These are phyloP conservation scores for Ensete ventricosum DNA, from an alignment of 176 grass and related monocot species.

Conservation along the genomic window DNA sequence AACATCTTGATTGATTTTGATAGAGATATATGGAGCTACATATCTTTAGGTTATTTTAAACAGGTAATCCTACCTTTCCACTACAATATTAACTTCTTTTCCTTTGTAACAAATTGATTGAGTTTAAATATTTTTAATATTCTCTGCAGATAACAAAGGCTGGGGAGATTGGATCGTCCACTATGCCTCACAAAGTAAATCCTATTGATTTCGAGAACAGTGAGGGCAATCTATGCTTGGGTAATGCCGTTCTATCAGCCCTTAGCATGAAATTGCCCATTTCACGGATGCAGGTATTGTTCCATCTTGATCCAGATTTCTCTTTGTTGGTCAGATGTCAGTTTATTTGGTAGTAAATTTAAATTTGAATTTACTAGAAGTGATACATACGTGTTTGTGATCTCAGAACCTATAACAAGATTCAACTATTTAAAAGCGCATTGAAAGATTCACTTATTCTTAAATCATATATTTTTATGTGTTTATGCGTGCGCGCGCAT, in stretches of 20 bases:
- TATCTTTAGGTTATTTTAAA: conserved; percentile 93
- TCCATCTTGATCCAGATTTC: neutral
- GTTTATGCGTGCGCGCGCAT: too few species aligned
- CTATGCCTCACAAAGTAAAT: conserved; percentile 99
- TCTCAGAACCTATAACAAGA: neutral
- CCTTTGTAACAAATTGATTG: neutral
- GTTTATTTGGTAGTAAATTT: too few species aligned
- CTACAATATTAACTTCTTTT: conserved; percentile 13
- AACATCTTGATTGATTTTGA: conserved; percentile 82
- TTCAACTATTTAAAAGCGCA: neutral
- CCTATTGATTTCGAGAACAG: conserved; percentile 99
- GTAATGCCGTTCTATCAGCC: conserved; percentile 49
- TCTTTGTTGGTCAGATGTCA: too few species aligned
- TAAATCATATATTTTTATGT: neutral
- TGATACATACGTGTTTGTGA: neutral
- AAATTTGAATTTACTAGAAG: too few species aligned
- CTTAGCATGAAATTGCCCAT: conserved; percentile 90
- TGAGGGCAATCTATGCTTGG: conserved; percentile 66
- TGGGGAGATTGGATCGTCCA: conserved; percentile 94
- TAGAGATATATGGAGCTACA: conserved; percentile 90
- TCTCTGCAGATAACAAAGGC: conserved; percentile 69
- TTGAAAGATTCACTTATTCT: neutral
- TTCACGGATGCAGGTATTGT: conserved; percentile 81
- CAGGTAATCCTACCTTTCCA: conserved; percentile 35
- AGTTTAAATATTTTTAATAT: conserved; percentile 9